These are phyloP conservation scores for Alternaria angustiovoidea DNA, from an alignment of 2,329 filamentous ascomycete genomes.

Conservation along the genomic window DNA sequence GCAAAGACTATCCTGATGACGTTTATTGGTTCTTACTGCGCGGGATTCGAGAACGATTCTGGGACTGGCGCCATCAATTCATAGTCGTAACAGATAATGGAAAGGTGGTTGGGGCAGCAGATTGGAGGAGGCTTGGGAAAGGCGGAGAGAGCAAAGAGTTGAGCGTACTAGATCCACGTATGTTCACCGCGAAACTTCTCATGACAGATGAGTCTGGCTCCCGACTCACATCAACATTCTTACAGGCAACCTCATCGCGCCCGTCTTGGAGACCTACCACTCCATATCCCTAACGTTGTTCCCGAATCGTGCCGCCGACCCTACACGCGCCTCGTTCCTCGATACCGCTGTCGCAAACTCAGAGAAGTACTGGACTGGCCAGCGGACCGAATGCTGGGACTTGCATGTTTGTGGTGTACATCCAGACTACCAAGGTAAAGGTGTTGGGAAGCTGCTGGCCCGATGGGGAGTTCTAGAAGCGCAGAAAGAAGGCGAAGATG, in stretches of 20 bases:
- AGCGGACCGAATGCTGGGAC: slow-evolving; percentile 39
- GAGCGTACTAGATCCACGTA: slow-evolving; percentile 30
- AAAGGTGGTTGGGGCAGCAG: slow-evolving; percentile 35
- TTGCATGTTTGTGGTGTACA: slow-evolving; percentile 41
- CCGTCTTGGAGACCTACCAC: slow-evolving; percentile 23
- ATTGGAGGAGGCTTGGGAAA: slow-evolving; percentile 39
- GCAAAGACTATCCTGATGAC: slow-evolving; percentile 37
- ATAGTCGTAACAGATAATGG: slow-evolving; percentile 25
- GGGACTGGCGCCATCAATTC: slow-evolving; percentile 42
- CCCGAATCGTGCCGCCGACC: slow-evolving; percentile 41
- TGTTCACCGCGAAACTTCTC: slow-evolving; percentile 6
- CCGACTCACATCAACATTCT: not conserved
- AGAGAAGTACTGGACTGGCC: slow-evolving; percentile 34
- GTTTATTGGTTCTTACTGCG: slow-evolving; percentile 41
- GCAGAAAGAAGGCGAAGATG: slow-evolving; percentile 36
- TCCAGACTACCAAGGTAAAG: slow-evolving; percentile 49
- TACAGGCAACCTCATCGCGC: slow-evolving; percentile 32
- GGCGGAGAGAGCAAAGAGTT: slow-evolving; percentile 29
- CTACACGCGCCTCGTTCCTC: slow-evolving; percentile 29
- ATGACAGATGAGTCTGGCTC: not conserved
- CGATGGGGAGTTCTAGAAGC: slow-evolving; percentile 50
- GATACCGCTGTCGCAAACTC: slow-evolving; percentile 29
- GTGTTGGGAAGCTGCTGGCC: slow-evolving; percentile 49
- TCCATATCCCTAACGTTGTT: slow-evolving; percentile 9
- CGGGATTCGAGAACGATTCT: slow-evolving; percentile 37